Evolutionary conservation across 495 filamentous ascomycete species (phyloP).

Genomic region (Daldinia childiae): DNA sequence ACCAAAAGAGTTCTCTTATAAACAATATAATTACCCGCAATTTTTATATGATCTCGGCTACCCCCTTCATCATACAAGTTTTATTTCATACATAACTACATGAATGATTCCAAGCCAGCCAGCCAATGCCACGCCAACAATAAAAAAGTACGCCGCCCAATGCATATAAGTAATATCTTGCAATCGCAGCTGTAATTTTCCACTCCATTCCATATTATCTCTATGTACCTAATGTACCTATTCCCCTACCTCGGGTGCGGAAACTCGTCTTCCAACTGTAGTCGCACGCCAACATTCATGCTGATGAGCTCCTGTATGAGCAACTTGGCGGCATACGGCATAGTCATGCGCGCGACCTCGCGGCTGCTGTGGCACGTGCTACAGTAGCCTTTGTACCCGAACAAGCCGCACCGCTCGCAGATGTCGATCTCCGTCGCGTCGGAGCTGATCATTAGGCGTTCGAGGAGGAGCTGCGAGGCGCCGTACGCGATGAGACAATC

Average conservation of each 20-base stretch:
- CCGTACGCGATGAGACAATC: conserved; percentile 98
- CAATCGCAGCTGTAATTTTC: conserved; percentile 6
- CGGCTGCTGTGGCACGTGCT: conserved; percentile 85
- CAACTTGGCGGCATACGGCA: conserved; percentile 99
- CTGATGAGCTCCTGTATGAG: conserved; percentile 95
- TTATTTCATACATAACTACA: background rate
- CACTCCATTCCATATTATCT: background rate
- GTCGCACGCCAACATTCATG: conserved; percentile 92
- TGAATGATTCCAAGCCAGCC: background rate
- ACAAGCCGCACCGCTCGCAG: conserved; percentile 90
- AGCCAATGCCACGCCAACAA: background rate
- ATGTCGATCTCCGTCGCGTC: conserved; percentile 92
- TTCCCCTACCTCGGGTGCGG: conserved; percentile 59
- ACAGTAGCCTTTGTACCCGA: conserved; percentile 95
- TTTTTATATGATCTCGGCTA: background rate
- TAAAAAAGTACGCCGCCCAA: conserved; percentile 40
- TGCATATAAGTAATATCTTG: conserved; percentile 20
- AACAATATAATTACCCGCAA: background rate
- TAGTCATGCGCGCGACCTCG: conserved; percentile 86
- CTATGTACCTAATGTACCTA: background rate
- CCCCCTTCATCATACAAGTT: background rate
- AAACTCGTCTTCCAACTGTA: conserved; percentile 93
- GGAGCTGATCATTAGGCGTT: conserved; percentile 92
- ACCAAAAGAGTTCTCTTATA: background rate
- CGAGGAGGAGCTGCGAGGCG: conserved; percentile 88